Conservation (phyloP, 202 grass and related monocot species). For the Digitaria exilis region DNA sequence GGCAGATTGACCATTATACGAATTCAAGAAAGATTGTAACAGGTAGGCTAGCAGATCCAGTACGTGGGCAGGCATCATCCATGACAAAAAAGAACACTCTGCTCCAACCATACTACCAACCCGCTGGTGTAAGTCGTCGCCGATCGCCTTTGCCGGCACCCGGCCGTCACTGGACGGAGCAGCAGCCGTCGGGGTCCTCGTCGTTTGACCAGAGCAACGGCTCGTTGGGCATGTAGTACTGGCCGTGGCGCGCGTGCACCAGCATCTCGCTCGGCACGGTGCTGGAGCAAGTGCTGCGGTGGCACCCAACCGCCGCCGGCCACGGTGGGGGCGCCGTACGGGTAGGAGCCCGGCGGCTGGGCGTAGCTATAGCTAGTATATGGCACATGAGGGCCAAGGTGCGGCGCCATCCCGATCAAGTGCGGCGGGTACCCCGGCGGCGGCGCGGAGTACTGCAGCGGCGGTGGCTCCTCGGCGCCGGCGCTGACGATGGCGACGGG, state of each 20-base stretch:
- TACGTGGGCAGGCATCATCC: not conserved
- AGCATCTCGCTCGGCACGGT: not conserved
- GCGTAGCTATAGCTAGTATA: no score
- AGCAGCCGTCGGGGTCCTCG: conserved; percentile 6
- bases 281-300: not conserved
- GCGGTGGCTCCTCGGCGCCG: not conserved
- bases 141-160: not conserved
- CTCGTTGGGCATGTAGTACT: not conserved
- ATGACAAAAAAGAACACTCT: not conserved
- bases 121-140: no score
- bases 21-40: no score
- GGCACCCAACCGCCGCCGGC: not conserved
- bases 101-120: not conserved
- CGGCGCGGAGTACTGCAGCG: not conserved
- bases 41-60: not conserved
- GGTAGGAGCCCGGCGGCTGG: no score
- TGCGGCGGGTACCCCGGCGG: not conserved
- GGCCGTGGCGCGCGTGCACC: not conserved
- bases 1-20: no score
- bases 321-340: not conserved
- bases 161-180: conserved; percentile 26
- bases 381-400: not conserved
- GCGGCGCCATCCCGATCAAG: not conserved
- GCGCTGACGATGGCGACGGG: conserved; percentile 7
- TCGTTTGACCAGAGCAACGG: not conserved